Conservation (phyloP, 1,284 basidiomycete species). For the Meira miltonrushii region DNA sequence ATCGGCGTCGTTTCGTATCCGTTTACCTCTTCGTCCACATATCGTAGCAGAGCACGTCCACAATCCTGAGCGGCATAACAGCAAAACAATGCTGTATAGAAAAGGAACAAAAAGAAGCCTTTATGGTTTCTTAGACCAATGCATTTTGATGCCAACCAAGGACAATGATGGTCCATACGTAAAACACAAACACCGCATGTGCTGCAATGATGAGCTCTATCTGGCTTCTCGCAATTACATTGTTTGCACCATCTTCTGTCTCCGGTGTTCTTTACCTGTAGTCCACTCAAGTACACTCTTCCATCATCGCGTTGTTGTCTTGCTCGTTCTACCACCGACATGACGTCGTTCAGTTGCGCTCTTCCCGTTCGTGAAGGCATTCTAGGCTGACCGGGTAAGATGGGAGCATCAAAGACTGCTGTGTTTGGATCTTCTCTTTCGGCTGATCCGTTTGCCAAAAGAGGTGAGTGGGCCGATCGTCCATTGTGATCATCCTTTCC, state of each 20-base stretch:
- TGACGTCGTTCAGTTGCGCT: constrained; percentile 59
- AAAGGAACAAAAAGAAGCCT: constrained; percentile 42
- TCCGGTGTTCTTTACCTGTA: constrained; percentile 24
- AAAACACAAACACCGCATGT: constrained; percentile 39
- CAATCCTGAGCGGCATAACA: constrained; percentile 30
- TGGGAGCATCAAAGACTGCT: not conserved
- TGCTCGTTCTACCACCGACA: constrained; percentile 54
- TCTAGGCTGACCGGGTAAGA: constrained; percentile 31
- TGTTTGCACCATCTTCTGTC: constrained; percentile 18
- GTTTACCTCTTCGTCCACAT: constrained; percentile 21
- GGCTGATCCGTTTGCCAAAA: constrained; percentile 16
- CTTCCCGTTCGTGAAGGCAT: constrained; percentile 30
- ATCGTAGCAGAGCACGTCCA: constrained; percentile 32
- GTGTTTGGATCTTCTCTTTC: constrained; percentile 4
- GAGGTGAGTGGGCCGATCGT: constrained; percentile 15
- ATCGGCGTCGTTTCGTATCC: constrained; percentile 49
- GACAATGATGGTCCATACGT: constrained; percentile 45
- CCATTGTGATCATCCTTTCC: not conserved
- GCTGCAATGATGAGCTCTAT: constrained; percentile 47
- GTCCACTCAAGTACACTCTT: not conserved
- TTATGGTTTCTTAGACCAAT: constrained; percentile 45
- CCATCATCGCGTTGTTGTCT: not conserved
- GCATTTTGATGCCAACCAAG: constrained; percentile 46
- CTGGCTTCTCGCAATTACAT: constrained; percentile 41
- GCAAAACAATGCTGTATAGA: constrained; percentile 45